phyloP scores from a whole-genome alignment of 192 early-diverging fungal genomes.

The Gamsiella multidivaricata region DNA sequence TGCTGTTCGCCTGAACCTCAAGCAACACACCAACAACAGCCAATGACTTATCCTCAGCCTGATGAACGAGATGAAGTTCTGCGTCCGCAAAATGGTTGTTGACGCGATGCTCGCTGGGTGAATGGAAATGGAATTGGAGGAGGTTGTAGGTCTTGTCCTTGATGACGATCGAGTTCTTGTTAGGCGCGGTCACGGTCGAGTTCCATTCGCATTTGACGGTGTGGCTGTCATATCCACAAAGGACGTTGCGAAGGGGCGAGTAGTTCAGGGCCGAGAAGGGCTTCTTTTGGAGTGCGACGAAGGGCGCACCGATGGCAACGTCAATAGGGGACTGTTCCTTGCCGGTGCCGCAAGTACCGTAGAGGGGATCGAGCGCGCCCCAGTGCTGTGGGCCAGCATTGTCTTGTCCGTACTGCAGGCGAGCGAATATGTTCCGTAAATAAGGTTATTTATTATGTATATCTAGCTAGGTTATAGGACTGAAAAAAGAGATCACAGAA shows the following conservation, averaged over 20 bases:
- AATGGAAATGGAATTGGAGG: constrained; percentile 71
- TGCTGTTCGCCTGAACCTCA: constrained; percentile 42
- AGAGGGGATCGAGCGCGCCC: constrained; percentile 32
- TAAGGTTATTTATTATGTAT: too few species aligned
- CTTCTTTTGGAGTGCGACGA: background rate
- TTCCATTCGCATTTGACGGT: constrained; percentile 53
- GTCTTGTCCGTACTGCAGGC: constrained; percentile 34
- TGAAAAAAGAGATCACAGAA: background rate
- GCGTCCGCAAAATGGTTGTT: constrained; percentile 42
- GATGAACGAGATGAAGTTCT: constrained; percentile 68
- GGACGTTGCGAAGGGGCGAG: constrained; percentile 13
- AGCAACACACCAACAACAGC: constrained; percentile 64
- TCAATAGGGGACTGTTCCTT: constrained; percentile 66
- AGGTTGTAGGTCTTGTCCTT: constrained; percentile 54
- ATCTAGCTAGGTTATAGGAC: background rate
- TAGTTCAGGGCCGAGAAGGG: constrained; percentile 14
- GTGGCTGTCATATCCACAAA: constrained; percentile 55
- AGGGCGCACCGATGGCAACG: constrained; percentile 30
- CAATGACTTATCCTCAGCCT: constrained; percentile 35
- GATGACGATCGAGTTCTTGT: constrained; percentile 24
- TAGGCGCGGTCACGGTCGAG: background rate
- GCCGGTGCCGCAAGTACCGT: constrained; percentile 39
- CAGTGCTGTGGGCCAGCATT: constrained; percentile 39
- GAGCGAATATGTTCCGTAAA: too few species aligned
- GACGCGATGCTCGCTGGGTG: constrained; percentile 68